Conservation (phyloP, 192 early-diverging fungal species). For the Backusella parvicylindrica region DNA sequence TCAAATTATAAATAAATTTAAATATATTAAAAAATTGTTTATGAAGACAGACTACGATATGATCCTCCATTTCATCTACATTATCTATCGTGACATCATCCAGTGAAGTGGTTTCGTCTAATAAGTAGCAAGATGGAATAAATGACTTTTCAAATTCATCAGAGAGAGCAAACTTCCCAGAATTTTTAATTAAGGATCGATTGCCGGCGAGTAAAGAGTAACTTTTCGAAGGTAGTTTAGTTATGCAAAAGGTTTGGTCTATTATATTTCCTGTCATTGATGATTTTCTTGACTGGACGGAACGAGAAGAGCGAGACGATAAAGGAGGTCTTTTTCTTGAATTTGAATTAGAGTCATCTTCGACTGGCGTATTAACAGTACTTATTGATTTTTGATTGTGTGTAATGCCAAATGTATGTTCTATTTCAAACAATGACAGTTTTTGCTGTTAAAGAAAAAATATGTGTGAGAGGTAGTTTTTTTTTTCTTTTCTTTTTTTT, state of each 20-base stretch:
- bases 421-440: neutral
- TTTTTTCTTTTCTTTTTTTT: neutral
- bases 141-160: neutral
- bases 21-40: constrained; percentile 28
- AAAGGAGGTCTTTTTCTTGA: neutral
- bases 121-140: constrained; percentile 10
- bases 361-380: neutral
- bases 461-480: neutral
- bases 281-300: neutral
- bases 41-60: constrained; percentile 42
- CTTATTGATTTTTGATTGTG: neutral
- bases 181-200: neutral
- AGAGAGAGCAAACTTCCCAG: neutral
- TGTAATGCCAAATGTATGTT: neutral
- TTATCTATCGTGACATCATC: constrained; percentile 9
- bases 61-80: constrained; percentile 13
- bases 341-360: neutral
- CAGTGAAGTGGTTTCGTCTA: neutral
- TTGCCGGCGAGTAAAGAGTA: constrained; percentile 6
- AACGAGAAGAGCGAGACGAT: neutral
- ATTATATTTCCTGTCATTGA: neutral
- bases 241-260: constrained; percentile 4
- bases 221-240: neutral
- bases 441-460: neutral
- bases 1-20: constrained; percentile 24